Evolutionary conservation across 2,329 filamentous ascomycete species (phyloP), one percentile per base, ranked within the genome.

Genomic region (Pestalotiopsis sp.): DNA sequence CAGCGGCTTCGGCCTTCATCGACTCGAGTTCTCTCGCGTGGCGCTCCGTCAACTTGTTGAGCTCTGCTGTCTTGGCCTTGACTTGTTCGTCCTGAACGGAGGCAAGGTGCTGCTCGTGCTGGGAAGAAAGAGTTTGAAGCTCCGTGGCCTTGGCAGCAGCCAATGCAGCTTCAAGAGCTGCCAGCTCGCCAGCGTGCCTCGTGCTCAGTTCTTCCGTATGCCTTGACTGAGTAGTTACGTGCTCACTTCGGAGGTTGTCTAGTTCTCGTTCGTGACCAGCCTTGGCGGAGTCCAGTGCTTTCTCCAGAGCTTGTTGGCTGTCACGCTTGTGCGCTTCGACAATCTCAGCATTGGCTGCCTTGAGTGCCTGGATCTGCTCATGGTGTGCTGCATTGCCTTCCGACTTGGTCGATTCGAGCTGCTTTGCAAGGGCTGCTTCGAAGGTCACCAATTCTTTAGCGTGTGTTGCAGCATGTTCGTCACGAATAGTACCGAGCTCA

Each of bases 381-480:
- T 58, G n/a, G 40, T 66, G 26, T 22, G 64, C 64, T 59, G 55
- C 64, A 44, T 66, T 55, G 13, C 64, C 64, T 75, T 75, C 76
- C 14, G 75, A 74, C 40, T 75, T 76, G 58, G 77, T 74, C 35
- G 73, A 72, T 48, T 76, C 75, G 22, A 78, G 64, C 44, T 78
- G 74, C 63, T 76, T 72, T 48, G 76, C 75, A 30, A 78, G 76
- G 57, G 75, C 66, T 17, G 63, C 44, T 64, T 67, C 66, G 61
- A 60, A 64, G 22, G 17, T 52, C 60, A 59, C 67, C n/a, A 52
- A 67, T 38, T 60, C 75, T 22, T 76, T 75, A 52, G 75, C 76
- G 63, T 78, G 76, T 39, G 75, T 73, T 64, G 77, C 74, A 17
- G 70, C 70, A 55, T 78, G 75, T 10, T 76, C 76, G 48, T 72